Evolutionary conservation across 2,329 filamentous ascomycete genomes (phyloP).

Genomic region (Verticillium nonalfalfae): DNA sequence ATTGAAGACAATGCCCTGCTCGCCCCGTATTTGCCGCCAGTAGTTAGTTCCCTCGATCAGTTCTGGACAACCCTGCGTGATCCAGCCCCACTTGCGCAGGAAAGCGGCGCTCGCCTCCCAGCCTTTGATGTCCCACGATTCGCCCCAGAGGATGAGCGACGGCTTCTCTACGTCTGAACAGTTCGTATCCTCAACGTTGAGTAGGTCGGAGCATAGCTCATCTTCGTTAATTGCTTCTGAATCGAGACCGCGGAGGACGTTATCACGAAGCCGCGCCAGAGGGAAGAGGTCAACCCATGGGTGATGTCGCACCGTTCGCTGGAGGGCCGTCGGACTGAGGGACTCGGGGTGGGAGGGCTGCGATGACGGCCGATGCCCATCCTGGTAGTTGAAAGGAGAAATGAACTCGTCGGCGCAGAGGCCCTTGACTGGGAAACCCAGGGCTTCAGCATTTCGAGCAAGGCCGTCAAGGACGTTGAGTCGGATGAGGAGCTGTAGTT

Average conservation of each 20-base stretch:
- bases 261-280: conserved; percentile 24
- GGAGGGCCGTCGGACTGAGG: conserved; percentile 21
- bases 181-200: background rate
- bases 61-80: conserved; percentile 29
- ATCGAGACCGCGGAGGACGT: conserved; percentile 15
- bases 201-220: conserved; percentile 6
- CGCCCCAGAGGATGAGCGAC: conserved; percentile 39
- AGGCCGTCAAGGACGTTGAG: conserved; percentile 11
- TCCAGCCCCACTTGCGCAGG: conserved; percentile 35
- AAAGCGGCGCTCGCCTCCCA: conserved; percentile 43
- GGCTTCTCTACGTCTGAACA: background rate
- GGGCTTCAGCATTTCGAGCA: conserved; percentile 3
- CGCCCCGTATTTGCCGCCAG: conserved; percentile 18
- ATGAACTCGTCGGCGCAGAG: conserved; percentile 10
- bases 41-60: conserved; percentile 27
- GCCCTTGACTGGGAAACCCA: conserved; percentile 6
- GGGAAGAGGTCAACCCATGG: conserved; percentile 30
- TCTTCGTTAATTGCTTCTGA: conserved; percentile 12
- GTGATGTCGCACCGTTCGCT: conserved; percentile 20
- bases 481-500: conserved; percentile 5
- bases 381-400: conserved; percentile 2
- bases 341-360: background rate
- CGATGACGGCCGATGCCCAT: conserved; percentile 2
- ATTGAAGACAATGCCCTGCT: conserved; percentile 1
- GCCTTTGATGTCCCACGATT: conserved; percentile 31